phyloP scores from a whole-genome alignment of 2,329 filamentous ascomycete genomes.

The Trichoderma sp. region DNA sequence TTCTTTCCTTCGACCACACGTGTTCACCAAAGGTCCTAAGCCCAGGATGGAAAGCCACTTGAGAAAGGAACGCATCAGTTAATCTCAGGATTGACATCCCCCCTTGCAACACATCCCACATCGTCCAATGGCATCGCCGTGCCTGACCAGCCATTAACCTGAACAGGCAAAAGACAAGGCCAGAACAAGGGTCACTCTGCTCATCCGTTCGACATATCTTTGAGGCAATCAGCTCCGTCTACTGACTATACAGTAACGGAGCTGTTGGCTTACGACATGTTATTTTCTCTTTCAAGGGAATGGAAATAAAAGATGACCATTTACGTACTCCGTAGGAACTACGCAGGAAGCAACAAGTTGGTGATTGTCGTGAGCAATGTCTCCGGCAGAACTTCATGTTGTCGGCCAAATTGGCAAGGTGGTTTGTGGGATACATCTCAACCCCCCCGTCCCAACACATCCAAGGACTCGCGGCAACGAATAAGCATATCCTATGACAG shows the following conservation, averaged over 20 bases:
- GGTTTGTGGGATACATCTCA: neutral
- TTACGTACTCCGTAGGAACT: neutral
- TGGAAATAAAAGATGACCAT: neutral
- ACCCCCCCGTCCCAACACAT: neutral
- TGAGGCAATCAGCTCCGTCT: constrained; percentile 1
- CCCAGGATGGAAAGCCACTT: neutral
- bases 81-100: neutral
- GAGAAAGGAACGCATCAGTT: constrained; percentile 4
- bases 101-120: neutral
- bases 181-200: neutral
- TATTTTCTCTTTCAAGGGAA: neutral
- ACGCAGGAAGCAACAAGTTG: neutral
- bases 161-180: constrained; percentile 5
- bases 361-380: neutral
- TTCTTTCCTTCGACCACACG: neutral
- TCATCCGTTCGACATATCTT: neutral
- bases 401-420: neutral
- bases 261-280: neutral
- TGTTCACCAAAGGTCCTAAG: neutral
- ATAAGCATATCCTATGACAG: neutral
- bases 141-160: constrained; percentile 9
- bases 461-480: neutral
- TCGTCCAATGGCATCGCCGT: constrained; percentile 2
- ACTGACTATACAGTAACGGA: neutral
- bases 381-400: neutral